These are phyloP conservation scores for Fusarium metavorans DNA, from an alignment of 2,329 filamentous ascomycete species.

Conservation along the genomic window DNA sequence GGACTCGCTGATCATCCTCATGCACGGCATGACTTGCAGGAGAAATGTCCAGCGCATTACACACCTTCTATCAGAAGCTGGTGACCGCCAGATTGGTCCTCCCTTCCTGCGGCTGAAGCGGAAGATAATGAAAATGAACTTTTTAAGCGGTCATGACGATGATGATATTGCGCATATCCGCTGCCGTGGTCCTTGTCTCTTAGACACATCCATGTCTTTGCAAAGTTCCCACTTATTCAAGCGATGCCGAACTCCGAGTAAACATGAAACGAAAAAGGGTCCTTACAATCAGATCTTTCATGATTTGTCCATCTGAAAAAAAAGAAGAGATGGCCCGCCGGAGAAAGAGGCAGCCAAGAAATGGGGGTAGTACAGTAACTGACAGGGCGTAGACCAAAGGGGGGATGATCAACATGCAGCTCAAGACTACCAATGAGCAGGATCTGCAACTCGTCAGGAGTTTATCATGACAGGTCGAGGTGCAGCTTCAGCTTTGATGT, in stretches of 20 bases:
- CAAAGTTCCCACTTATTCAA: constrained; percentile 20
- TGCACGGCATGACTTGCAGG: neutral
- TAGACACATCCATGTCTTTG: neutral
- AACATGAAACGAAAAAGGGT: neutral
- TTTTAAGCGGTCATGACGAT: neutral
- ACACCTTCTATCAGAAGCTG: neutral
- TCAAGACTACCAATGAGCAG: neutral
- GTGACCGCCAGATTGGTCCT: neutral
- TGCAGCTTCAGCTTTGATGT: neutral
- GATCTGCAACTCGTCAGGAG: neutral
- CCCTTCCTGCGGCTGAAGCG: constrained; percentile 1
- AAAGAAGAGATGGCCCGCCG: neutral
- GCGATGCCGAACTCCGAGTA: constrained; percentile 15
- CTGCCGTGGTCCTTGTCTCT: neutral
- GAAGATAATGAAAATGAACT: neutral
- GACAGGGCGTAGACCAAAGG: constrained; percentile 12
- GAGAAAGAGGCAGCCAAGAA: neutral
- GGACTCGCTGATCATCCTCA: constrained; percentile 1
- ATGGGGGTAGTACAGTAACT: constrained; percentile 11
- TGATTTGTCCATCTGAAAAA: neutral
- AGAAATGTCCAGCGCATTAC: neutral
- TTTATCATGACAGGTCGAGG: neutral
- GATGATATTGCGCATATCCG: neutral
- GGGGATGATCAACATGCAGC: constrained; percentile 3
- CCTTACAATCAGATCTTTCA: neutral